Evolutionary conservation across 2,329 filamentous ascomycete species (phyloP).

Genomic region (Aureobasidium vineae): DNA sequence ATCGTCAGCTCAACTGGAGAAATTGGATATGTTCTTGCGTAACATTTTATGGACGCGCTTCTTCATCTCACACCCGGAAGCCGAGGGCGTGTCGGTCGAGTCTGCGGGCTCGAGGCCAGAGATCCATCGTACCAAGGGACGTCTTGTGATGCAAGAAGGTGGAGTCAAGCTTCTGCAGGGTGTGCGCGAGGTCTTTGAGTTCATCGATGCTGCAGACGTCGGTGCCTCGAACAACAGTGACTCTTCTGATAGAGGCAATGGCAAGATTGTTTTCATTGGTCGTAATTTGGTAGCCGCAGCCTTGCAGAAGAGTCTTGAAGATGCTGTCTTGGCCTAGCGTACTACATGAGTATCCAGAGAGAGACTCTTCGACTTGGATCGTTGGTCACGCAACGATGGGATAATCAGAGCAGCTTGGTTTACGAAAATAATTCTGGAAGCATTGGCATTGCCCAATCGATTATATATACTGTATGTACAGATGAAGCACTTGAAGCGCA

Average conservation of each 20-base stretch:
- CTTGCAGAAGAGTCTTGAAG: conserved; percentile 36
- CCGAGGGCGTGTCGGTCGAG: not conserved
- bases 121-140: conserved; percentile 84
- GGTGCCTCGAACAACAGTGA: conserved; percentile 4
- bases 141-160: conserved; percentile 65
- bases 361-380: not conserved
- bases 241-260: conserved; percentile 22
- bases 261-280: conserved; percentile 41
- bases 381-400: not conserved
- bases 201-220: conserved; percentile 58
- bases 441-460: not conserved
- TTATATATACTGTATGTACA: not conserved
- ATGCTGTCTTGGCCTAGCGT: not conserved
- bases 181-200: conserved; percentile 90
- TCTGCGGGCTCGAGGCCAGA: conserved; percentile 57
- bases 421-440: not conserved
- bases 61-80: conserved; percentile 48
- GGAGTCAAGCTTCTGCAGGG: conserved; percentile 78
- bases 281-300: conserved; percentile 33
- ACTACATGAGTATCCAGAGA: not conserved
- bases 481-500: not conserved
- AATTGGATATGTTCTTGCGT: conserved; percentile 77
- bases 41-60: conserved; percentile 76
- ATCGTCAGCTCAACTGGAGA: conserved; percentile 54
- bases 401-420: not conserved